These are phyloP conservation scores for Phoma herbarum DNA, from an alignment of 2,329 filamentous ascomycete species.

Conservation along the genomic window DNA sequence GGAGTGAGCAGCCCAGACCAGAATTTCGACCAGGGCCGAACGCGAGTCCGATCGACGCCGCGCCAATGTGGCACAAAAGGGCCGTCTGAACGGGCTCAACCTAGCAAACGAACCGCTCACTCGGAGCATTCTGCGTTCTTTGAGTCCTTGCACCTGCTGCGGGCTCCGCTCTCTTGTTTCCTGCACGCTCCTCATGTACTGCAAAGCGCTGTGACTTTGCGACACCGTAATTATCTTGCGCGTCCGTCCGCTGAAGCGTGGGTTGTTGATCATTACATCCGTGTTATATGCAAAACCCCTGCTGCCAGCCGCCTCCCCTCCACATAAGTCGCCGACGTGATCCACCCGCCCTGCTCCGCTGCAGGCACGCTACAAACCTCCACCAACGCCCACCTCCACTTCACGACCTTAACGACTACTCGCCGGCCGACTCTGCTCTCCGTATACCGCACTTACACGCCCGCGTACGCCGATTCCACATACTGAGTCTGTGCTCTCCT, in stretches of 20 bases:
- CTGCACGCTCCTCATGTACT: slow-evolving; percentile 37
- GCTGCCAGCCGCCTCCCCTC: slow-evolving; percentile 35
- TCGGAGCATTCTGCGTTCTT: slow-evolving; percentile 31
- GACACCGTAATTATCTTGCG: slow-evolving; percentile 36
- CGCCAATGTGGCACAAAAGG: slow-evolving; percentile 30
- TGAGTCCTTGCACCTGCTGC: slow-evolving; percentile 28
- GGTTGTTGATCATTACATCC: slow-evolving; percentile 42
- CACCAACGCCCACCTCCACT: slow-evolving; percentile 18
- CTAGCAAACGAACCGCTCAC: slow-evolving; percentile 30
- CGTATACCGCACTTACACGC: slow-evolving; percentile 2
- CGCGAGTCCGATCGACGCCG: slow-evolving; percentile 25
- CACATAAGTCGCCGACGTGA: slow-evolving; percentile 33
- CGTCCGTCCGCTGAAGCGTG: slow-evolving; percentile 32
- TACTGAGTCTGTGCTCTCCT: slow-evolving; percentile 4
- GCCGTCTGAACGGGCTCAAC: slow-evolving; percentile 23
- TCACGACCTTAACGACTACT: slow-evolving; percentile 25
- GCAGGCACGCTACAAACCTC: slow-evolving; percentile 21
- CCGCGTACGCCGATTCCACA: slow-evolving; percentile 12
- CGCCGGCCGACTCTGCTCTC: slow-evolving; percentile 25
- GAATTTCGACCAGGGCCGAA: slow-evolving; percentile 21
- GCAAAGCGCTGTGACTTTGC: slow-evolving; percentile 42
- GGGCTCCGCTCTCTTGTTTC: slow-evolving; percentile 25
- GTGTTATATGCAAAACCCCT: slow-evolving; percentile 33
- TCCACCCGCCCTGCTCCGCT: slow-evolving; percentile 24
- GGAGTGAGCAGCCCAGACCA: slow-evolving; percentile 8